Base-by-base conservation (phyloP, 2,329 filamentous ascomycete species). In the Neoarthrinium moseri region DNA sequence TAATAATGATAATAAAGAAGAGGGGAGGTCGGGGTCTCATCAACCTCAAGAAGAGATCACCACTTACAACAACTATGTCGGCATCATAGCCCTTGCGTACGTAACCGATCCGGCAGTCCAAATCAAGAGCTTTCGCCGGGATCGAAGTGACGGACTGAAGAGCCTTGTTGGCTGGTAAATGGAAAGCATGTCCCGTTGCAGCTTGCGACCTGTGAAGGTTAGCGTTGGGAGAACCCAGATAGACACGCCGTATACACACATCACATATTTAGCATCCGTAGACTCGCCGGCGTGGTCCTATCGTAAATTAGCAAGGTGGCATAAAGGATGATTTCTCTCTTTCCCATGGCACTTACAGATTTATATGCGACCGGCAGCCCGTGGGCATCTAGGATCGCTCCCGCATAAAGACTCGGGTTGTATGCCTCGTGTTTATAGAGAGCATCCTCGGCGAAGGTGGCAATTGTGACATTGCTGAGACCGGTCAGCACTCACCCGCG, bases 41-140 rank as follows among this genome's bases (percentile, higher is more conserved):
- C 35, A 13, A 11, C 11, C 7, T n/a, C 33, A n/a, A 17, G 21
- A 4, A 11, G 12, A 30, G 12, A 7, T 11, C 7, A 15, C 7
- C 6, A 48, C 46, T 48, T 29, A 48, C 46, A 4, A 76, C 61
- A 4, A 74, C 74, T 23, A 77, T 52, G 46, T 78, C 74, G 12
- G 73, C 74, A 53, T 78, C 74, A 46, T 73, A 76, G 4, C 73
- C 72, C 4, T 67, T 54, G 12, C 65, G 64, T 7, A 61, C 60
- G 47, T 69, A 74, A 3, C 74, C 74, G 3, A 76, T 63, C 2
- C 73, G 66, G 47, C 72, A 59, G 35, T 66, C 65, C 21, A 72
- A 60, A 26, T 70, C 66, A 2, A 75, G 55, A 3, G 70, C 67
- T 10, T 60, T 64, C 4, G 73, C 73, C 4, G 73, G 73, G 2